Evolutionary conservation across 495 filamentous ascomycete genomes (phyloP).

Genomic region (Penicillium coffeae): DNA sequence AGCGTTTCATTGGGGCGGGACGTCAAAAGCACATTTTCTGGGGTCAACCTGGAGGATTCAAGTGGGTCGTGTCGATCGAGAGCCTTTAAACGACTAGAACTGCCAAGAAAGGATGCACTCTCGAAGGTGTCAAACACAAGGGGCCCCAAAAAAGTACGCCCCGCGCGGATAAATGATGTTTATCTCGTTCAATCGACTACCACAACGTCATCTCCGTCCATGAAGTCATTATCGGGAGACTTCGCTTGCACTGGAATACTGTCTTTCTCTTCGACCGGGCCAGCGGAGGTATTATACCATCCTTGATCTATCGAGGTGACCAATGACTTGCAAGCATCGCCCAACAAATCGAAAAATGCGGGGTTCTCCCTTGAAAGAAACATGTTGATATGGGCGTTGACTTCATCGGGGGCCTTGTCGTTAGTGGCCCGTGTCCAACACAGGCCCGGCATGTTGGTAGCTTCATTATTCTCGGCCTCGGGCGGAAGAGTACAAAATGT

Average conservation of each 20-base stretch:
- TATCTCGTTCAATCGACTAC: conserved; percentile 37
- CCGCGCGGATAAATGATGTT: not conserved
- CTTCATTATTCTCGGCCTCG: conserved; percentile 42
- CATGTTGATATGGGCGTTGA: conserved; percentile 82
- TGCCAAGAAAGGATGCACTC: not conserved
- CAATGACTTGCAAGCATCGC: conserved; percentile 60
- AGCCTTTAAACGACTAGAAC: not conserved
- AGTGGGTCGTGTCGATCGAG: not conserved
- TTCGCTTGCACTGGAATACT: conserved; percentile 4
- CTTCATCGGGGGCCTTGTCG: conserved; percentile 73
- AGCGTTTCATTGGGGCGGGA: not conserved
- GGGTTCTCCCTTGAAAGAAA: conserved; percentile 79
- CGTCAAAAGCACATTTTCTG: conserved; percentile 8
- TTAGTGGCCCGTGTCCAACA: conserved; percentile 70
- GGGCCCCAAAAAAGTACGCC: not conserved
- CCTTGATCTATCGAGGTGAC: conserved; percentile 45
- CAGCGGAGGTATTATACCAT: conserved; percentile 34
- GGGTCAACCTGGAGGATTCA: not conserved
- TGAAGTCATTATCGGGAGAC: conserved; percentile 22
- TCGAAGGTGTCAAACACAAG: not conserved
- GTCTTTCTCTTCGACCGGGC: conserved; percentile 18
- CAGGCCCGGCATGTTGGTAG: conserved; percentile 24
- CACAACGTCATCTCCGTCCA: conserved; percentile 39
- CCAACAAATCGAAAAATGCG: conserved; percentile 64
- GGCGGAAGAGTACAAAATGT: conserved; percentile 82